Evolutionary conservation across 805 yeast genomes (phyloP), one percentile per base, ranked within the genome.

Genomic region (Scheffersomyces coipomensis): DNA sequence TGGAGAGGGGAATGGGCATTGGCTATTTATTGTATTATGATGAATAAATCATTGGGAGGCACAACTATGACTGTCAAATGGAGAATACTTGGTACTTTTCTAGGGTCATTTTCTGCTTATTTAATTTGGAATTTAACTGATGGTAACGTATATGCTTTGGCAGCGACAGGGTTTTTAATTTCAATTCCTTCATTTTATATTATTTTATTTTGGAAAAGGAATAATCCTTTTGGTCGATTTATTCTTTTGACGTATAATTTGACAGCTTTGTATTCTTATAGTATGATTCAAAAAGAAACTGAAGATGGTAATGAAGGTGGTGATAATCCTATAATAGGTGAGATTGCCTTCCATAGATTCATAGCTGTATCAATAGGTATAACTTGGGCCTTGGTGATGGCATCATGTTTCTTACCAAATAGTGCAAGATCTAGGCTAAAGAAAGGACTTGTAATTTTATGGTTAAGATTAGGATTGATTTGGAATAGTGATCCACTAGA

Each of bases 1-100:
- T 85, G 88, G 88, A 64, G 90, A 46, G 83, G 85, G 12, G 96
- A 87, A 56, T 87, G 96, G 96, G 81, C 88, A 0, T 61, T 87
- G 27, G 85, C 85, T n/a, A 81, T 89, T 0, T 87, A 79, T 49
- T 81, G 87, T 49, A 83, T 87, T 39, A 85, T 87, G 67, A 86
- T 87, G 91, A 85, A 83, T 49, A 85, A 85, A 51, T 83, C 90
- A 1, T 64, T 86, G 4, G 96, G 96, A 8, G 95, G 95, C 0
- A 88, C 95, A 0, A 76, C 86, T 9, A 78, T 82, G 80, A 83
- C 93, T 0, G 81, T 80, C 4, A 80, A 81, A 48, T 81, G 85
- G 85, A 66, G 86, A 50, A 69, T 87, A 39, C 44, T 82, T 19
- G 96, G 96, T 0, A 88, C 95, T 0, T 76, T 80, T 42, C 37